Conservation (phyloP, 2,329 filamentous ascomycete genomes). For the Trichoderma sp. region DNA sequence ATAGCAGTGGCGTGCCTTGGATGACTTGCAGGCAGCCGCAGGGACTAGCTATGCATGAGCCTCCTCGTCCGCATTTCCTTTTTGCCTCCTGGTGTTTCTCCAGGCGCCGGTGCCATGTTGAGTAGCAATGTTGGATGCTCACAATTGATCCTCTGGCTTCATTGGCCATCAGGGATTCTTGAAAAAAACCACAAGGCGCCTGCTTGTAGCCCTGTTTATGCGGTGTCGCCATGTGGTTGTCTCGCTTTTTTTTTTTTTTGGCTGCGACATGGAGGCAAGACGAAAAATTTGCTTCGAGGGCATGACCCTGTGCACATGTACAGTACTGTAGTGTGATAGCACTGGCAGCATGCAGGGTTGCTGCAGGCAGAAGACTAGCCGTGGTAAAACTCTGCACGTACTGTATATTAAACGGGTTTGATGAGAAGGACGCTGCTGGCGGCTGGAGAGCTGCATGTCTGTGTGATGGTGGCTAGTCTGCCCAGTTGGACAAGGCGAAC, state of each 20-base stretch:
- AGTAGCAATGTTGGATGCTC: background rate
- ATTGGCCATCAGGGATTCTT: conserved; percentile 9
- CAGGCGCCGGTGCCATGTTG: background rate
- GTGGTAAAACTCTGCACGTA: background rate
- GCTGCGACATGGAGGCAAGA: conserved; percentile 6
- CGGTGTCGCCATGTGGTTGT: conserved; percentile 12
- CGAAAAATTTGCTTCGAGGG: background rate
- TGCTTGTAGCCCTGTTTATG: background rate
- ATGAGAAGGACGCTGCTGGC: conserved; percentile 1
- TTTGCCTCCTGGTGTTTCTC: conserved; percentile 3
- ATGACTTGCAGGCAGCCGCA: conserved; percentile 20
- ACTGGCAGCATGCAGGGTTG: conserved; percentile 17
- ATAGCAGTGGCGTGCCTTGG: conserved; percentile 3
- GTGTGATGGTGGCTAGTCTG: background rate
- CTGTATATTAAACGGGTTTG: background rate
- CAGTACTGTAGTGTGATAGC: conserved; percentile 5
- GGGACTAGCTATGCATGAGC: conserved; percentile 13
- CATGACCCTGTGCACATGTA: conserved; percentile 8
- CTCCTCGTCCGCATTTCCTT: conserved; percentile 7
- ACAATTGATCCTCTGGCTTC: background rate
- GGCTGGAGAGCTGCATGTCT: conserved; percentile 6
- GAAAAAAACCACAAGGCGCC: background rate
- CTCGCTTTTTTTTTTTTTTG: background rate
- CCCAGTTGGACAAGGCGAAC: conserved; percentile 9
- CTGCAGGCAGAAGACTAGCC: conserved; percentile 6